Evolutionary conservation across 2,329 filamentous ascomycete genomes (phyloP).

Genomic region (Coniochaeta hoffmannii): DNA sequence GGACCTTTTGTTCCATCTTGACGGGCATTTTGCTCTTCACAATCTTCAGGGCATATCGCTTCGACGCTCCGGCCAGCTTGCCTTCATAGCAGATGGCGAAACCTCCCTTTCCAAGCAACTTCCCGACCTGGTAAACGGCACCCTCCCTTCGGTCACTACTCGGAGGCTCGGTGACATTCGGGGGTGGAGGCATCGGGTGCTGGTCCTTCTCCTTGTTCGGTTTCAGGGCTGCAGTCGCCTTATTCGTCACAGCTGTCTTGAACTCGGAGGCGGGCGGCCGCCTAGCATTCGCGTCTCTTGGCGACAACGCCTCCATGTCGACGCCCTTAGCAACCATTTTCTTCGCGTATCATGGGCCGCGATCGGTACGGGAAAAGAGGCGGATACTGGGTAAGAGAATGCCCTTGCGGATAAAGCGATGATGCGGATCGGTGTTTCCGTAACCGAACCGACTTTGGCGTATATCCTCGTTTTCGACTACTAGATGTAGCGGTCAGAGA

Average conservation of each 20-base stretch:
- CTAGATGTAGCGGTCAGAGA: not conserved
- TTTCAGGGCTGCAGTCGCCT: slow-evolving; percentile 44
- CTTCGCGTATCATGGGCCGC: slow-evolving; percentile 26
- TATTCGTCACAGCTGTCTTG: slow-evolving; percentile 30
- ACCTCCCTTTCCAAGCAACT: slow-evolving; percentile 70
- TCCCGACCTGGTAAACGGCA: slow-evolving; percentile 65
- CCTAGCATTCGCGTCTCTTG: slow-evolving; percentile 57
- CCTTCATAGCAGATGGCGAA: slow-evolving; percentile 78
- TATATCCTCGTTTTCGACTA: not conserved
- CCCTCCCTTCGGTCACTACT: slow-evolving; percentile 63
- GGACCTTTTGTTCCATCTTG: slow-evolving; percentile 79
- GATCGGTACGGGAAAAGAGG: not conserved
- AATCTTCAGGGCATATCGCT: slow-evolving; percentile 71
- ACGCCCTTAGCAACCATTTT: slow-evolving; percentile 41
- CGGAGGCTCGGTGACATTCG: slow-evolving; percentile 52
- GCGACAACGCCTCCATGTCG: slow-evolving; percentile 57
- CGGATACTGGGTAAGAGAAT: not conserved
- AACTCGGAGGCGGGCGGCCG: slow-evolving; percentile 42
- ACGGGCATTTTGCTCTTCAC: slow-evolving; percentile 75
- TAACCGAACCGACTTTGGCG: not conserved
- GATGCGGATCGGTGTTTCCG: not conserved
- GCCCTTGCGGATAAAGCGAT: not conserved
- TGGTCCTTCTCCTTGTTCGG: slow-evolving; percentile 54
- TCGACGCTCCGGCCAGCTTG: slow-evolving; percentile 48
- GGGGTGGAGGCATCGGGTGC: slow-evolving; percentile 57